Percentiles rank a stretch among this genome's conserved stretches.
Conservation (phyloP, 2,329 filamentous ascomycete species). For the Coniochaeta hoffmannii region DNA sequence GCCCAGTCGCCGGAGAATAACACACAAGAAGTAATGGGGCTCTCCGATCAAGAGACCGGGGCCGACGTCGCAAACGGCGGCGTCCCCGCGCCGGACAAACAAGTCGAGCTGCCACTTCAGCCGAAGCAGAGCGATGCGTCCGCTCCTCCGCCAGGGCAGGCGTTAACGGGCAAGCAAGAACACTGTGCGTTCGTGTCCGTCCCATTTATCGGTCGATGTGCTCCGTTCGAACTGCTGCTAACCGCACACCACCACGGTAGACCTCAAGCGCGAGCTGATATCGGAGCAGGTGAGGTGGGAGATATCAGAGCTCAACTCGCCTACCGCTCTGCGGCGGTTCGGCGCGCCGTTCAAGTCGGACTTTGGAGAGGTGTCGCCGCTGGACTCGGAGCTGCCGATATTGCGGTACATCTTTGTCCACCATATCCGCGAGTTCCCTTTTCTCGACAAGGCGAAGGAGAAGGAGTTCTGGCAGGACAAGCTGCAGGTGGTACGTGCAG, state of each 20-base stretch:
- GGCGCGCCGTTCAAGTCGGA: conserved; percentile 93
- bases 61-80: neutral
- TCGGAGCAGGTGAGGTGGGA: conserved; percentile 84
- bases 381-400: conserved; percentile 90
- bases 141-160: conserved; percentile 33
- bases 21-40: neutral
- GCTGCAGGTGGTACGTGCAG: conserved; percentile 70
- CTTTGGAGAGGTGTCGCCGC: conserved; percentile 82
- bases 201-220: too few species aligned
- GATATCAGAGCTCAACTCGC: conserved; percentile 87
- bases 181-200: conserved; percentile 61
- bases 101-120: conserved; percentile 5
- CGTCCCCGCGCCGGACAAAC: neutral
- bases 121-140: conserved; percentile 12
- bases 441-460: conserved; percentile 91
- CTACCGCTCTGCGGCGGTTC: conserved; percentile 89
- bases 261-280: conserved; percentile 93
- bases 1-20: neutral
- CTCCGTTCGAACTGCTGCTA: neutral
- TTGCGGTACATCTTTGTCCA: conserved; percentile 96
- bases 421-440: conserved; percentile 95
- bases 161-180: conserved; percentile 91
- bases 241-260: conserved; percentile 35
- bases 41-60: neutral
- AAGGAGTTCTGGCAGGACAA: conserved; percentile 99